Evolutionary conservation across 1,284 basidiomycete species (phyloP).

Genomic region (Rhizoctonia solani): DNA sequence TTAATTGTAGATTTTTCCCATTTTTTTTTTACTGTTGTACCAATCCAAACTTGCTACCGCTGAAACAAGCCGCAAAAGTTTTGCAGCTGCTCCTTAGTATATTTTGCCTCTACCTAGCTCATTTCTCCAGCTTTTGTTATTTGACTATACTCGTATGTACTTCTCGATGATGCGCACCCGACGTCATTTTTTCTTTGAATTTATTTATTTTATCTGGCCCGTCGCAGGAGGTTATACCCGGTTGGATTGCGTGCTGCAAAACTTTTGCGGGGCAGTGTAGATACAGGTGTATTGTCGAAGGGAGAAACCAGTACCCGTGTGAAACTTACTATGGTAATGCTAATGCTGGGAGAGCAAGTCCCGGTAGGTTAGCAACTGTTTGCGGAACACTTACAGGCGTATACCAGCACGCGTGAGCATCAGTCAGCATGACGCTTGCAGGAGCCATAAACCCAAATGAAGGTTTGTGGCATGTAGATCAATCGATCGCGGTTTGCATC

Average conservation of each 20-base stretch:
- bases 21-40: neutral
- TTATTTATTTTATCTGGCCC: neutral
- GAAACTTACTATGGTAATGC: too few species aligned
- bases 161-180: neutral
- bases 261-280: slow-evolving; percentile 28
- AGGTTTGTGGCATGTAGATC: too few species aligned
- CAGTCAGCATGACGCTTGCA: too few species aligned
- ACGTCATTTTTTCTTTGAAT: neutral
- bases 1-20: slow-evolving; percentile 27
- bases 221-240: neutral
- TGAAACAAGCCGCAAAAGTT: slow-evolving; percentile 18
- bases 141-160: neutral
- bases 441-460: too few species aligned
- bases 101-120: neutral
- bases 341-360: too few species aligned
- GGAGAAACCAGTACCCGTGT: too few species aligned
- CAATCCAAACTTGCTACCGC: neutral
- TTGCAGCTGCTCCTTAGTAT: slow-evolving; percentile 1
- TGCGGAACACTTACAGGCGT: too few species aligned
- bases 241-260: slow-evolving; percentile 1
- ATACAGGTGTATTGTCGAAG: too few species aligned
- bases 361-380: too few species aligned
- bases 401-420: too few species aligned
- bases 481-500: too few species aligned
- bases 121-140: neutral